Base-by-base conservation (phyloP, 805 yeast species). In the Saccharomycopsis guyanensis region DNA sequence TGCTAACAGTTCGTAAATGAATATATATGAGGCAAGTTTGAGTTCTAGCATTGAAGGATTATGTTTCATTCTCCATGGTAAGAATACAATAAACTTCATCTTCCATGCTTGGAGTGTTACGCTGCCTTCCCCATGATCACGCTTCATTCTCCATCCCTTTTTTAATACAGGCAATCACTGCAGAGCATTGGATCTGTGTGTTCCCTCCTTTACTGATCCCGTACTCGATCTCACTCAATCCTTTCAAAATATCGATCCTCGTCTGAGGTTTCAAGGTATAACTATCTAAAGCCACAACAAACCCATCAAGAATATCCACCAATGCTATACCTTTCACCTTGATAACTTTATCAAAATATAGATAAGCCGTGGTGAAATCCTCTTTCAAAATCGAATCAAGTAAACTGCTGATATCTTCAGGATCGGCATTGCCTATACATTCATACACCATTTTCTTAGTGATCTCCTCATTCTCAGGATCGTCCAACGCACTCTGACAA, bases 401-500 rank as follows among this genome's bases (percentile, higher is more conserved):
- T 3, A 88, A 80, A 0, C 78, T 68, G 56, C 84, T 84, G 20
- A 93, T 73, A 55, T 89, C 96, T 34, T 71, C 73, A 1, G 97
- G 97, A 53, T 84, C 84, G 2, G 98, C 97, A 1, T 95, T 89
- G 1, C 99, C 99, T 27, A 93, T 82, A 61, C 97, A 89, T 53
- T 89, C 96, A 61, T 86, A 93, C 32, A 93, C 80, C 79, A 85
- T 81, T 45, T 78, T 80, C 25, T 73, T 75, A 24, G 82, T 74
- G 35, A 93, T 82, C 42, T 75, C 77, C 29, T 71, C 77, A 2
- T 65, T 65, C 5, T 59, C 70, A 20, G 64, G 66, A 24, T 61
- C 60, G 29, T 75, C 78, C 16, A 75, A 59, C 1, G 95, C 85
- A 0, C 96, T 89, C 52, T 83, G 76, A 62, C 97, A 86, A 0